Evolutionary conservation across 192 early-diverging fungal species (phyloP).

Genomic region (Allomyces arbusculus): DNA sequence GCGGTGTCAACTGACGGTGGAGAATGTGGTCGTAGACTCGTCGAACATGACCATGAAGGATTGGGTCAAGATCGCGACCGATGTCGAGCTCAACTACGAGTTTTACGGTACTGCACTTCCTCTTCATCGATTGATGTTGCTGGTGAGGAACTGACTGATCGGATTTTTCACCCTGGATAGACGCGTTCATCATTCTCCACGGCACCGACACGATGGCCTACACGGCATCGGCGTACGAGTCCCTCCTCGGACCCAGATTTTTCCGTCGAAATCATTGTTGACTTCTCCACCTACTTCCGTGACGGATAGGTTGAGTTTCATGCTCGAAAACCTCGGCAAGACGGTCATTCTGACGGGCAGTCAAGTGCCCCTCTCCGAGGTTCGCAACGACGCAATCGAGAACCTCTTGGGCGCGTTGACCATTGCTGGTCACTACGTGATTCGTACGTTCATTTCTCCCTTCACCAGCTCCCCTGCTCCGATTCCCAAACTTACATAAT

Average conservation of each 20-base stretch:
- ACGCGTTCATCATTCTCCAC: conserved; percentile 91
- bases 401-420: conserved; percentile 89
- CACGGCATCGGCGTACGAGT: conserved; percentile 40
- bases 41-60: conserved; percentile 83
- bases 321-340: conserved; percentile 90
- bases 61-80: conserved; percentile 88
- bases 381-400: conserved; percentile 93
- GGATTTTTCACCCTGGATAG: neutral
- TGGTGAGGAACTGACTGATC: neutral
- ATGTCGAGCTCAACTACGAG: conserved; percentile 87
- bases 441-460: conserved; percentile 18
- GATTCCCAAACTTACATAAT: too few relatives aligned
- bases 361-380: conserved; percentile 90
- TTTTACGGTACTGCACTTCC: conserved; percentile 26
- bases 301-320: conserved; percentile 51
- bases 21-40: conserved; percentile 34
- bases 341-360: conserved; percentile 94
- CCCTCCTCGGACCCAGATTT: neutral
- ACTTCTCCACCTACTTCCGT: conserved; percentile 12
- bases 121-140: neutral
- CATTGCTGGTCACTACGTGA: conserved; percentile 93
- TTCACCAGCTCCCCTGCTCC: neutral
- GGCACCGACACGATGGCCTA: conserved; percentile 82
- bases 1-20: too few relatives aligned
- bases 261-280: conserved; percentile 22